Base-by-base conservation (phyloP, 441 rosid species). In the Arabidopsis lyrata region DNA sequence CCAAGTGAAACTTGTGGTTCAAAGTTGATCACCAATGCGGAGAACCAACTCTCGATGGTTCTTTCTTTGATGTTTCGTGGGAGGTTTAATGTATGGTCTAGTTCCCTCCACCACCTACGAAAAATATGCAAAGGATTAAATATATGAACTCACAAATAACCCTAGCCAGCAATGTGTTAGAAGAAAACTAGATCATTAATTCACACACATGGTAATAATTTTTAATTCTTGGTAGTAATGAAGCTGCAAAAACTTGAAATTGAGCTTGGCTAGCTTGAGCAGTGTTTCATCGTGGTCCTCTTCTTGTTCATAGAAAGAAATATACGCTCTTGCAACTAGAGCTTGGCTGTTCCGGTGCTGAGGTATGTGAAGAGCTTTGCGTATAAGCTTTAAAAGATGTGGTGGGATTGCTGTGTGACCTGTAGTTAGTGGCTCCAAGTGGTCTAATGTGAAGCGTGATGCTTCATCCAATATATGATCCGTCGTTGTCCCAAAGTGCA, bases 81-180 rank as follows among this genome's bases (percentile, higher is more conserved):
- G 4, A 73, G 47, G 8, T 71, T 49, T 1, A 1, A 7, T 44
- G 42, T 56, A 16, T 74, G 8, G 35, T 70, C 55, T 34, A 78
- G 24, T 4, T 80, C 78, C 22, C 79, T 76, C 80, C 80, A 71
- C 86, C 83, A 82, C 59, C 86, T 86, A 15, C 56, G 14, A 41
- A 29, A 52, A 18, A 20, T 41, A 29, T 50, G 31, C 7, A 45
- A 8, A 34, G 20, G 0, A 69, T 32, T 24, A 44, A 20, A n/a
- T 24, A 24, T 52, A 52, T 20, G 0, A 3, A 24, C 34, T 47
- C 34, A 15, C 6, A 27, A 24, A 38, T 20, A 45, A 11, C 8
- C n/a, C 4, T 70, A 35, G 14, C 48, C 9, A 59, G 7, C 32
- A n/a, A n/a, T 38, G 5, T 27, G 5, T 36, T 14, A 7, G 15